A percentile compares a stretch with the other conserved stretches of the same genome.
These are phyloP conservation scores for Plantago major DNA, from an alignment of 257 asterid genomes.

Conservation along the genomic window DNA sequence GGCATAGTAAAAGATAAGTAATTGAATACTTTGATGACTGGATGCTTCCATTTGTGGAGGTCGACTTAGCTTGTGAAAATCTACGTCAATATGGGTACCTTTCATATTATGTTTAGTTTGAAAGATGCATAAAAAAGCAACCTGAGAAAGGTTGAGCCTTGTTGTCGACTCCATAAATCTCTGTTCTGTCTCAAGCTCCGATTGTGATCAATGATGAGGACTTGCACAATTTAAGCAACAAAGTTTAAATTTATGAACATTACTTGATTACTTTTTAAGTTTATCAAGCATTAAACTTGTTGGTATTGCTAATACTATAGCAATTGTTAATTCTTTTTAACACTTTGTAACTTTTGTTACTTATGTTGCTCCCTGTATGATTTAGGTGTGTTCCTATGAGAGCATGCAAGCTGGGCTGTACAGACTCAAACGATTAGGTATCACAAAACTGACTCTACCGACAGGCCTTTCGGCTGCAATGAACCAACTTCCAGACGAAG, in stretches of 20 bases:
- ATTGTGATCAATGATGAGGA: background rate
- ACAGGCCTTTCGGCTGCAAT: slow-evolving; percentile 90
- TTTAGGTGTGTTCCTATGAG: slow-evolving; percentile 92
- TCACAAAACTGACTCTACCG: slow-evolving; percentile 71
- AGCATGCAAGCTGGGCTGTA: slow-evolving; percentile 98
- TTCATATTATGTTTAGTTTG: background rate
- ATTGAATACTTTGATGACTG: slow-evolving; percentile 8
- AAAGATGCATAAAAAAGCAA: background rate
- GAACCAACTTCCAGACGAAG: slow-evolving; percentile 99
- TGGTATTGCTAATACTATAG: slow-evolving; percentile 7
- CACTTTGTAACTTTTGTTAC: background rate
- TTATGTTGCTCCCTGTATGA: slow-evolving; percentile 21
- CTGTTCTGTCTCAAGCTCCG: background rate
- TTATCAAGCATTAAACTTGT: too few species aligned
- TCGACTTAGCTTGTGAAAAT: background rate
- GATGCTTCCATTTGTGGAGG: slow-evolving; percentile 10
- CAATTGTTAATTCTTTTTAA: background rate
- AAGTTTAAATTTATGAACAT: slow-evolving; percentile 5
- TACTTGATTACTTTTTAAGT: background rate
- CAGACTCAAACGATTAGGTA: slow-evolving; percentile 90
- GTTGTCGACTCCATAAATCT: background rate
- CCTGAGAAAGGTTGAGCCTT: background rate
- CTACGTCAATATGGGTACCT: background rate
- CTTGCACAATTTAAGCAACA: slow-evolving; percentile 3
- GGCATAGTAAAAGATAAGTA: slow-evolving; percentile 12